Evolutionary conservation across 148 eudicot genomes (phyloP).

Genomic region (Silene uniflora): DNA sequence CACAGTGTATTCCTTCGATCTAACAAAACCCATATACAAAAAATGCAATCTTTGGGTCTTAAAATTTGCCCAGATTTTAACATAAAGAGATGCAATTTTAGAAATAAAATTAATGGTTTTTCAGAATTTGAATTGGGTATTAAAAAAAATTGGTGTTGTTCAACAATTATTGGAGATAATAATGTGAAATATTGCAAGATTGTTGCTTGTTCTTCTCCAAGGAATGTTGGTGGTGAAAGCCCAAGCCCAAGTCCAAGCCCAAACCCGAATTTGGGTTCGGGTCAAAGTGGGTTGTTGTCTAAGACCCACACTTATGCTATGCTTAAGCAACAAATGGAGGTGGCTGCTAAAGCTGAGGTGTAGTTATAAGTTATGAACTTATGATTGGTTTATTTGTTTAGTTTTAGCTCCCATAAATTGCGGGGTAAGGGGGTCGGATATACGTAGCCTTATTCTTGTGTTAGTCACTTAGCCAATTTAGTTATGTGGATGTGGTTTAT

Average conservation of each 20-base stretch:
- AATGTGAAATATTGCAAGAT: constrained; percentile 34
- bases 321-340: constrained; percentile 90
- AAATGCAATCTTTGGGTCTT: constrained; percentile 57
- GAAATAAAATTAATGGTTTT: constrained; percentile 18
- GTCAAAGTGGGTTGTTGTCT: constrained; percentile 20
- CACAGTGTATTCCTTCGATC: not conserved
- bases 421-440: too few relatives aligned
- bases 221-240: constrained; percentile 41
- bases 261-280: constrained; percentile 22
- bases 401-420: too few relatives aligned
- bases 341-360: constrained; percentile 94
- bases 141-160: constrained; percentile 23
- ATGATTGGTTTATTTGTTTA: not conserved
- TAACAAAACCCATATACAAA: not conserved
- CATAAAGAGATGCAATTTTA: constrained; percentile 25
- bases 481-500: too few relatives aligned
- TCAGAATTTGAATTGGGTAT: constrained; percentile 27
- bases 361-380: not conserved
- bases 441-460: too few relatives aligned
- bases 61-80: constrained; percentile 46
- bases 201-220: constrained; percentile 53
- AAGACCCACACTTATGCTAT: constrained; percentile 71
- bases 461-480: too few relatives aligned
- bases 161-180: constrained; percentile 20
- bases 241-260: constrained; percentile 36